These are phyloP conservation scores for Ambrosia artemisiifolia DNA, from an alignment of 129 eudicot genomes.

Conservation along the genomic window DNA sequence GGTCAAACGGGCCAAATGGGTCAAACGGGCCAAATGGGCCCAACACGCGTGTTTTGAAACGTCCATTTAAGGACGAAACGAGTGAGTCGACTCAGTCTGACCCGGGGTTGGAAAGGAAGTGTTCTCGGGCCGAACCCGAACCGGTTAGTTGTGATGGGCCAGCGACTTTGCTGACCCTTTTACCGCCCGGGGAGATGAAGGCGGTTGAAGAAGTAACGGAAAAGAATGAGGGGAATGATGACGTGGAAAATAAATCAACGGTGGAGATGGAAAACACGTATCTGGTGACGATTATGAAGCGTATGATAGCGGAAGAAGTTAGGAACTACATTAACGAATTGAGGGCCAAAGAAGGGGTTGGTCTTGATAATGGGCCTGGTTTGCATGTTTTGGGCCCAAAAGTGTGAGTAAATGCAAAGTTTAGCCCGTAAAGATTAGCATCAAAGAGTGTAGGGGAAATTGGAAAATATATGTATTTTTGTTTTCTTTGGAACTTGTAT, in stretches of 20 bases:
- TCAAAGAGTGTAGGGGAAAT: background rate
- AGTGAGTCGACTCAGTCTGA: constrained; percentile 45
- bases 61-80: constrained; percentile 22
- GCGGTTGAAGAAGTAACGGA: constrained; percentile 29
- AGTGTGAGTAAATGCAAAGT: background rate
- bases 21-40: background rate
- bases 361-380: background rate
- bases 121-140: constrained; percentile 32
- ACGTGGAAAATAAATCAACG: constrained; percentile 31
- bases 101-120: constrained; percentile 32
- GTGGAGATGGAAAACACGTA: constrained; percentile 42
- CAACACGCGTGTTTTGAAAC: background rate
- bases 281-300: constrained; percentile 48
- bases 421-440: background rate
- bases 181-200: constrained; percentile 49
- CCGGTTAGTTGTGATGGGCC: constrained; percentile 38
- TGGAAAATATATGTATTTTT: background rate
- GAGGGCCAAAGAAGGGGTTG: constrained; percentile 28
- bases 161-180: constrained; percentile 43
- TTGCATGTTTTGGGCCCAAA: background rate
- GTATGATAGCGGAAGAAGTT: constrained; percentile 79
- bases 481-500: background rate
- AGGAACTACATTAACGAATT: constrained; percentile 45
- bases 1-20: background rate
- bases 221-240: constrained; percentile 23